Base-by-base conservation (phyloP, 2,329 filamentous ascomycete species). In the Pseudocercospora vitis region DNA sequence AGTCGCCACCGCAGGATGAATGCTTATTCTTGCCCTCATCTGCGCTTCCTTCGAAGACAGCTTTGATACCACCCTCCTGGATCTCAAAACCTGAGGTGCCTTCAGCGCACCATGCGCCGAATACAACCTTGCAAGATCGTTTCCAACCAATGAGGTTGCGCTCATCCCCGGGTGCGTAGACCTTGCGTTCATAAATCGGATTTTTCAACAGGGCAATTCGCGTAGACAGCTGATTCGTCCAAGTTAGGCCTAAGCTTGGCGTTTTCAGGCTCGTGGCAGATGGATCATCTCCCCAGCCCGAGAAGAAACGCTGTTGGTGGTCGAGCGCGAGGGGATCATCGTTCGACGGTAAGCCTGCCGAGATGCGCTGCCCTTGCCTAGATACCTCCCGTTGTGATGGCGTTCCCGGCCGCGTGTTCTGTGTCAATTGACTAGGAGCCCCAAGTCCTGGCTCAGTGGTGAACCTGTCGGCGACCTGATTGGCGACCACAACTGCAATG, bases 391-490 rank as follows among this genome's bases (percentile, higher is more conserved):
- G 59, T 24, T 16, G 42, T 4, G 48, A 51, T 18, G 59, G 60
- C 9, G 62, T 62, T 18, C 40, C 57, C 5, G 62, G 61, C 7
- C 59, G 55, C 32, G 55, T 56, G 7, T 46, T 45, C 32, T 60
- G 56, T 6, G 59, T 61, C 5, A 55, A 57, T 39, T 60, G 56
- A 19, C 42, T 60, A 4, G 50, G 44, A n/a, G 29, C 1, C 1
- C 39, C 26, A 7, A 44, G 45, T 23, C 47, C 32, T 1, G 57
- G 54, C 29, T 64, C 63, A 6, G 8, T 40, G 1, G 56, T 53
- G 46, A 99, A 95, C 3, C 91, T 86, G 73, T 99, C 94, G 4
- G 89, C 88, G 24, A 99, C 92, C 71, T 99, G 94, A 68, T 99
- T 99, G 4, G 92, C 88, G 2, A 96, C 88, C 1, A 99, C 91